These are phyloP conservation scores for Claviceps sp. DNA, from an alignment of 2,329 filamentous ascomycete genomes.

Conservation along the genomic window DNA sequence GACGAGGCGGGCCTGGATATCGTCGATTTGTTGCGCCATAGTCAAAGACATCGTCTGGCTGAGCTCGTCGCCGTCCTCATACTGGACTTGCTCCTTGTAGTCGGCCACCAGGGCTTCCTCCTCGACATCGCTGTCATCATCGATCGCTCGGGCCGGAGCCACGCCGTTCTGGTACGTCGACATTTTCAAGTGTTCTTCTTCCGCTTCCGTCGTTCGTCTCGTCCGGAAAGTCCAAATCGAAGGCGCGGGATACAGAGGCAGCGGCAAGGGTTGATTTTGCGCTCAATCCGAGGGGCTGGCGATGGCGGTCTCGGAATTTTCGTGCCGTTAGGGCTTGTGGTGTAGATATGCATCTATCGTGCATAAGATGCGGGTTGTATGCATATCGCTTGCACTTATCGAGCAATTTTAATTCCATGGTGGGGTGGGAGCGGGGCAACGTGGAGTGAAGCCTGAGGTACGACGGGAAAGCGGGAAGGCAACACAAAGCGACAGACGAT, in stretches of 20 bases:
- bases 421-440: slow-evolving; percentile 4
- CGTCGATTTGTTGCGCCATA: slow-evolving; percentile 65
- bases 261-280: slow-evolving; percentile 14
- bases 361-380: slow-evolving; percentile 11
- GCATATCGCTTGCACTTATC: slow-evolving; percentile 16
- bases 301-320: slow-evolving; percentile 18
- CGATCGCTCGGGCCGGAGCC: slow-evolving; percentile 45
- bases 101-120: slow-evolving; percentile 93
- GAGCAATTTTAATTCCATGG: slow-evolving; percentile 8
- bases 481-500: neutral
- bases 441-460: neutral
- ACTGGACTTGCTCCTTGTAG: slow-evolving; percentile 92
- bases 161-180: slow-evolving; percentile 48
- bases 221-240: slow-evolving; percentile 8
- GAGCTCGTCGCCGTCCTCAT: slow-evolving; percentile 71
- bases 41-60: slow-evolving; percentile 59
- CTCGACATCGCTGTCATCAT: slow-evolving; percentile 85
- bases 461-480: neutral
- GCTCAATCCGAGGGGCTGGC: slow-evolving; percentile 14
- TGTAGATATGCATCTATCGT: slow-evolving; percentile 16
- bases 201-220: slow-evolving; percentile 15
- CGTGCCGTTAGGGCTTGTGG: slow-evolving; percentile 27
- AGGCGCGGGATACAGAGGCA: slow-evolving; percentile 14
- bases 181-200: slow-evolving; percentile 30
- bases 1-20: slow-evolving; percentile 82